These are phyloP conservation scores for Trichophyton rubrum DNA, from an alignment of 2,329 filamentous ascomycete genomes.

Conservation along the genomic window DNA sequence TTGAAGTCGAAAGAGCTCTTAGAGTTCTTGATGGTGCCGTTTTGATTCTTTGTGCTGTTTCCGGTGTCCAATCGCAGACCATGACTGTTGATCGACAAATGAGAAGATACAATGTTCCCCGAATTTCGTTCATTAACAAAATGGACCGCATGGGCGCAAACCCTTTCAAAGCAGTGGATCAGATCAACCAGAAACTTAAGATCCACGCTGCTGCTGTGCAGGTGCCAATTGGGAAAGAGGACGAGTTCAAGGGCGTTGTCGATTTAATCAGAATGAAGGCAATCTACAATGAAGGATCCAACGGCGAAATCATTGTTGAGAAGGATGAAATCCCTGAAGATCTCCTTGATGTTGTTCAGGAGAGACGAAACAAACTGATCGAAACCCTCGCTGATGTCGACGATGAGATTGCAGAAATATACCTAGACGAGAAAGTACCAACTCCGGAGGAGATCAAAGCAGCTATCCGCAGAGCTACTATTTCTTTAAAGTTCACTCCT, in stretches of 20 bases:
- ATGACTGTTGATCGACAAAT: slow-evolving; percentile 98
- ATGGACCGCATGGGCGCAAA: slow-evolving; percentile 99
- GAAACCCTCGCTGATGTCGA: slow-evolving; percentile 96
- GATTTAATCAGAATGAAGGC: slow-evolving; percentile 87
- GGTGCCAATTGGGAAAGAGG: slow-evolving; percentile 84
- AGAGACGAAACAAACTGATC: slow-evolving; percentile 75
- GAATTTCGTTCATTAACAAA: slow-evolving; percentile 96
- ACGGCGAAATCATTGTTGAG: slow-evolving; percentile 63
- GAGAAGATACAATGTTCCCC: slow-evolving; percentile 92
- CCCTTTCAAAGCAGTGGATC: slow-evolving; percentile 92
- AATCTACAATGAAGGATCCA: slow-evolving; percentile 77
- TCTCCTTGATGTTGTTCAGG: slow-evolving; percentile 59
- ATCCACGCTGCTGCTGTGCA: slow-evolving; percentile 87
- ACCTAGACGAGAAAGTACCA: slow-evolving; percentile 74
- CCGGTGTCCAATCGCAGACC: slow-evolving; percentile 92
- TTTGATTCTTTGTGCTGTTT: slow-evolving; percentile 96
- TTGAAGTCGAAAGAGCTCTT: slow-evolving; percentile 91
- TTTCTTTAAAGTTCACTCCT: slow-evolving; percentile 76
- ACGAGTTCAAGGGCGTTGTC: slow-evolving; percentile 82
- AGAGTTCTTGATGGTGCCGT: slow-evolving; percentile 92
- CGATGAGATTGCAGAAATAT: slow-evolving; percentile 92
- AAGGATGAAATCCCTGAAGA: slow-evolving; percentile 75
- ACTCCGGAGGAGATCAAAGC: slow-evolving; percentile 74
- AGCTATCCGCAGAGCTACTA: slow-evolving; percentile 84
- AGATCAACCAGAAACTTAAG: slow-evolving; percentile 94